Evolutionary conservation across 345 rosid genomes (phyloP).

Genomic region (Reutealis trisperma): DNA sequence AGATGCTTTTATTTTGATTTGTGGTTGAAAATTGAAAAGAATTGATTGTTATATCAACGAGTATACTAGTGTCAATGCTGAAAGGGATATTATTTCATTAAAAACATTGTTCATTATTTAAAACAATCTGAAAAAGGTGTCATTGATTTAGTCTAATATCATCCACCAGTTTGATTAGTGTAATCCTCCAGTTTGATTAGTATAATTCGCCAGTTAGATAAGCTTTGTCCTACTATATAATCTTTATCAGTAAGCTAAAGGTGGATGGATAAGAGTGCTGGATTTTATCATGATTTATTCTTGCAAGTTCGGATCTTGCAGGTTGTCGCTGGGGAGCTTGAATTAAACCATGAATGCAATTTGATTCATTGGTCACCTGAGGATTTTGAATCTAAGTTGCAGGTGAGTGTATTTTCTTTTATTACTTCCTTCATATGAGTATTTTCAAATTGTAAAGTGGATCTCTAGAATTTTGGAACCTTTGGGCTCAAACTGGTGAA

Average conservation of each 20-base stretch:
- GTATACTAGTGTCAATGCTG: no score
- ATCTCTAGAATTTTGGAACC: background rate
- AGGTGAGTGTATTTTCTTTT: conserved; percentile 45
- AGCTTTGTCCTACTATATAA: no score
- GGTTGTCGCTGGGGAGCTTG: conserved; percentile 99
- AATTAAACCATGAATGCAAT: conserved; percentile 82
- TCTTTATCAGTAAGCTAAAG: background rate
- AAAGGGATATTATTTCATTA: no score
- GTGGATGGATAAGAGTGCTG: background rate
- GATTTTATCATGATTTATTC: background rate
- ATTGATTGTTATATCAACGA: no score
- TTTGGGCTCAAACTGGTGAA: background rate
- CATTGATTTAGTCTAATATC: no score
- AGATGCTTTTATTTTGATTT: no score
- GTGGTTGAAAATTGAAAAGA: no score
- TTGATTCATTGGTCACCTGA: conserved; percentile 95
- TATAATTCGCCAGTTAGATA: no score
- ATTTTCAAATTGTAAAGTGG: background rate
- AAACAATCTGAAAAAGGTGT: no score
- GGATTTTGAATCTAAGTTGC: conserved; percentile 94
- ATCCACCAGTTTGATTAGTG: no score
- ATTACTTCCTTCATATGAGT: background rate
- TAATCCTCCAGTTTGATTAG: no score
- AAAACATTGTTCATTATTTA: no score
- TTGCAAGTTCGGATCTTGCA: conserved; percentile 27